Percentiles rank a stretch among this genome's conserved stretches.
Evolutionary conservation across 306 rosid species (phyloP).

Genomic region (Quercus alba): DNA sequence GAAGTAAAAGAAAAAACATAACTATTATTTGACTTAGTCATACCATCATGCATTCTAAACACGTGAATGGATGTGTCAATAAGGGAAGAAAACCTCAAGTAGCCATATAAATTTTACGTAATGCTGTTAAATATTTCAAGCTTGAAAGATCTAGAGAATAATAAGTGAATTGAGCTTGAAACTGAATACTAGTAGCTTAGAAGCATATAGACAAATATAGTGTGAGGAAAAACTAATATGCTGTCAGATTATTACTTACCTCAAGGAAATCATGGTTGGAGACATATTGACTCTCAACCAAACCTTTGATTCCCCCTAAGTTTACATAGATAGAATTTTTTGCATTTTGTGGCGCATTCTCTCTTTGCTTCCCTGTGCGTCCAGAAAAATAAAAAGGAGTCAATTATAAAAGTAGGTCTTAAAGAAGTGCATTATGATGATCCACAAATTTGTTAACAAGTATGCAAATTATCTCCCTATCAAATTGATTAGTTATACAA

Average conservation of each 20-base stretch:
- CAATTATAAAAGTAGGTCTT: neutral
- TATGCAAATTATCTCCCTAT: neutral
- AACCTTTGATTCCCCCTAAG: constrained; percentile 59
- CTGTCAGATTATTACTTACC: constrained; percentile 59
- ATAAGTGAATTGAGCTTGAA: neutral
- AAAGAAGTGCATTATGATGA: neutral
- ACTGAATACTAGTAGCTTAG: constrained; percentile 2
- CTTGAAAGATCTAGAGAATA: neutral
- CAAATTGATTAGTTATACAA: neutral
- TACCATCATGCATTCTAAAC: neutral
- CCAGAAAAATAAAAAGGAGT: constrained; percentile 4
- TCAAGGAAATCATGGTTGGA: constrained; percentile 90
- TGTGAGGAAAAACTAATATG: neutral
- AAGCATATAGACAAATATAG: neutral
- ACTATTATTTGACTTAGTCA: neutral
- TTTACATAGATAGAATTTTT: constrained; percentile 52
- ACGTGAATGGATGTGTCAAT: neutral
- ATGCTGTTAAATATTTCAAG: neutral
- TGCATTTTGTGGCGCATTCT: constrained; percentile 26
- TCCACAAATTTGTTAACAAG: neutral
- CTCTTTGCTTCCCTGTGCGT: constrained; percentile 46
- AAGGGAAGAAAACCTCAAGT: neutral
- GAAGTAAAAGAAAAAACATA: neutral
- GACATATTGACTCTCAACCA: constrained; percentile 59
- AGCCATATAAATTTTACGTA: neutral